Evolutionary conservation across 352 stramenopile species (phyloP), one percentile per base, ranked within the genome.

Genomic region (Globisporangium rhizosaccharum): DNA sequence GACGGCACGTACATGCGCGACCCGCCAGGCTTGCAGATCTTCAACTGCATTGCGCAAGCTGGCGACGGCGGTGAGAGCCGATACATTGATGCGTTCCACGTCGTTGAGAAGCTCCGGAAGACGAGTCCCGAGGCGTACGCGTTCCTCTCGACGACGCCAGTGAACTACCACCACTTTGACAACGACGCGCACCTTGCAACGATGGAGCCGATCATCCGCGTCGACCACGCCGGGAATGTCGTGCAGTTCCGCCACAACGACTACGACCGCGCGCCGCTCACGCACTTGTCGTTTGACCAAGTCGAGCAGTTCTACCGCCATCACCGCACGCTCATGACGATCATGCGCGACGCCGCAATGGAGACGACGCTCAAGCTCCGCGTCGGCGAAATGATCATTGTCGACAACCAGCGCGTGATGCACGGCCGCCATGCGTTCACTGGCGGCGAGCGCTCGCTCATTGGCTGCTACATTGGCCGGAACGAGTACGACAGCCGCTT

Each of bases 1-100:
- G 87, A 96, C 63, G 82, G 82, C 68, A 94, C 82, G 62, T 96
- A 96, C 72, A 89, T 94, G 54, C 79, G 81, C 57, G 83, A 93
- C 39, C 82, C 85, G 12, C 83, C 87, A n/a, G 87, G 87, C 12
- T 66, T 96, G 41, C 87, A 96, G 66, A 91, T 96, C 62, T 96
- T 96, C 70, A 96, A 96, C 69, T 96, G 87, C 63, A 71, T 88
- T 0, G 79, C 75, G 6, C 85, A 94, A 57, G 85, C 85, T 8
- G 76, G 75, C 12, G 70, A 85, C 11, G 84, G 81, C 15, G 86
- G 82, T 25, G 79, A 85, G 39, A 93, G 80, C 54, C 83, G 82
- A 41, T 93, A 92, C 66, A 65, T 93, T 10, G 87, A 96, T 57
- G 72, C 80, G 10, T 96, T 94, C 64, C 66, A 90, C 57, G 72